Evolutionary conservation across 2,329 filamentous ascomycete genomes (phyloP), one percentile per base, ranked within the genome.

Genomic region (Rachicladosporium sp.): DNA sequence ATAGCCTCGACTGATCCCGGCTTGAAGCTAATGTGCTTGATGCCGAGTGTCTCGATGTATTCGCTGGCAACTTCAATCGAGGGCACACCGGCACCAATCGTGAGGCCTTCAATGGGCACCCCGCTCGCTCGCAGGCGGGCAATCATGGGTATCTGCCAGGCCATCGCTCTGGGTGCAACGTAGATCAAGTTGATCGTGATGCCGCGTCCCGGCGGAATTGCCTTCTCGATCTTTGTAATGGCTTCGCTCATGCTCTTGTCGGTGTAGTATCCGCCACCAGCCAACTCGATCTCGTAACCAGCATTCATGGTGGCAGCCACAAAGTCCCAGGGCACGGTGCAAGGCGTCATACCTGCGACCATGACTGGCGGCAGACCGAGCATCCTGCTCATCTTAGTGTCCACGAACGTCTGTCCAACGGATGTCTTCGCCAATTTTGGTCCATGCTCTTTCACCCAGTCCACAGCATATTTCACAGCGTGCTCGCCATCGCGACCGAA

Each of bases 361-460:
- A 95, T 80, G 46, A 95, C 69, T 0, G 88, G 88, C 6, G 88
- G 86, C 4, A 91, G 69, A 51, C 87, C 87, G 11, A 94, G 69
- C 12, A 93, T 68, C 50, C 85, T 74, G 62, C 82, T 93, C 81
- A 95, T 91, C 69, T 94, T 95, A 46, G 91, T 98, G 60, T 96
- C 88, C 35, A 98, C 85, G 51, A 83, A 95, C 2, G 85, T 94
- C 57, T 88, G 76, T 12, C 91, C 91, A 42, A 76, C 78, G 8
- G 88, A 89, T 10, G 84, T 95, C 65, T 85, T 91, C 52, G 93
- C 79, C 33, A 98, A 72, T 43, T 80, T 82, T n/a, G 93, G 91
- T 7, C 89, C 88, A 58, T 91, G 88, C 61, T 95, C 88, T 64
- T 93, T 93, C 42, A 98, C 87, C 93, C 93, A 98, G 63, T 98